Percentiles rank a stretch among this genome's conserved stretches.
These are phyloP conservation scores for Gnomoniopsis smithogilvyi DNA, from an alignment of 2,329 filamentous ascomycete genomes.

Conservation along the genomic window DNA sequence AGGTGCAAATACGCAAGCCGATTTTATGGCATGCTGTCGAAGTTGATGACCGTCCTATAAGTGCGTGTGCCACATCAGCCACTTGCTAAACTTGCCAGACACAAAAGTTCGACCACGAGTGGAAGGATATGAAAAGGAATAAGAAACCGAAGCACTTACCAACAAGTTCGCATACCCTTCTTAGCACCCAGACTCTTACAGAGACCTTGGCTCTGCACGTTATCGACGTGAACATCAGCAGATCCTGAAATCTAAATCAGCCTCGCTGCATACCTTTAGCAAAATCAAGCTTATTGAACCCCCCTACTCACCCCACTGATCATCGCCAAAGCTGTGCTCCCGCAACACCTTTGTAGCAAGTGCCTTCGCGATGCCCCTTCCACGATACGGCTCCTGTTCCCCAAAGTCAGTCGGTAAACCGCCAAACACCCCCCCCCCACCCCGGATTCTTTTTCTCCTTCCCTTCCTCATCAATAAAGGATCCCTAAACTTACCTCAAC, in stretches of 20 bases:
- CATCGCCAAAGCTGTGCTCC: conserved; percentile 46
- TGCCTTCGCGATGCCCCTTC: conserved; percentile 60
- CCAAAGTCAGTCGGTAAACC: neutral
- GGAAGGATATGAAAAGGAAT: neutral
- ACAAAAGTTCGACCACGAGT: neutral
- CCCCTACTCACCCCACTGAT: conserved; percentile 41
- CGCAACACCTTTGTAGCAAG: conserved; percentile 57
- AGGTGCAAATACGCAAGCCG: conserved; percentile 7
- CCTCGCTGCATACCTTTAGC: neutral
- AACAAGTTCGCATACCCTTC: conserved; percentile 54
- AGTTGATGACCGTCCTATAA: conserved; percentile 21
- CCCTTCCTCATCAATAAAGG: neutral
- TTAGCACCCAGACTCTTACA: conserved; percentile 60
- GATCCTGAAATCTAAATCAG: conserved; percentile 27
- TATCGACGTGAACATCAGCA: conserved; percentile 62
- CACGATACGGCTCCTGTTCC: conserved; percentile 49
- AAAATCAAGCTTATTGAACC: neutral
- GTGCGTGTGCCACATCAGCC: neutral
- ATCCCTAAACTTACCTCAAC: conserved; percentile 22
- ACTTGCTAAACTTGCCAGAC: neutral
- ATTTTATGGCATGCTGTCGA: conserved; percentile 20
- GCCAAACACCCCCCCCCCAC: neutral
- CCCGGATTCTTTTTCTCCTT: neutral
- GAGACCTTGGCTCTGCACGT: conserved; percentile 58
- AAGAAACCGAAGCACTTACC: conserved; percentile 39